Percentiles rank a stretch among this genome's conserved stretches.
phyloP scores from a whole-genome alignment of 331 rosid genomes.

The Dryas integrifolia region DNA sequence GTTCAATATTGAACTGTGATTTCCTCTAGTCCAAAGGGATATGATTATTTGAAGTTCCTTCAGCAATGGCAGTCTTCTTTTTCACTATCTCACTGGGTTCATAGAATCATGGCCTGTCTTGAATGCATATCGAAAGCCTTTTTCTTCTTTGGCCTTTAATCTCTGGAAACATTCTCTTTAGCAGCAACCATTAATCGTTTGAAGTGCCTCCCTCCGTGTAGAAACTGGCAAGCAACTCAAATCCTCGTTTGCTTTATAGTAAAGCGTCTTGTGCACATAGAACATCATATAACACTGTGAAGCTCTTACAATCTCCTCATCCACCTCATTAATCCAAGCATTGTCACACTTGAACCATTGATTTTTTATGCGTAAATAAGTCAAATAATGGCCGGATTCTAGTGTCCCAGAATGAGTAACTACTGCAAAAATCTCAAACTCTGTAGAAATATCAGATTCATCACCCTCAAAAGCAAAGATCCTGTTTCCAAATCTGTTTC shows the following conservation, averaged over 20 bases:
- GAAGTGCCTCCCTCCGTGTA: conserved; percentile 41
- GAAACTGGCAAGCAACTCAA: conserved; percentile 45
- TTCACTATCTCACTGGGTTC: background rate
- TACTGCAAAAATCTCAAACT: conserved; percentile 78
- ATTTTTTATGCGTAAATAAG: conserved; percentile 56
- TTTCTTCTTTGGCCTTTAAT: background rate
- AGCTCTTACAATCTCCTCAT: conserved; percentile 73
- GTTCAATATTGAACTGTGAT: background rate
- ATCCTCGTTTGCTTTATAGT: conserved; percentile 52
- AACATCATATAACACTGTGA: conserved; percentile 89
- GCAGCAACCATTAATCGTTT: conserved; percentile 57
- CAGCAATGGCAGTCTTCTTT: conserved; percentile 2
- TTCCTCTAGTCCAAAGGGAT: conserved; percentile 3
- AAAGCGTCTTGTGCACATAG: conserved; percentile 60
- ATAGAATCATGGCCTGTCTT: conserved; percentile 8
- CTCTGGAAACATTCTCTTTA: conserved; percentile 16
- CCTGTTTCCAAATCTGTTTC: conserved; percentile 80
- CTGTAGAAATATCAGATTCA: conserved; percentile 54
- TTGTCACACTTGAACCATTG: conserved; percentile 90
- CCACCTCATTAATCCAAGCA: conserved; percentile 89
- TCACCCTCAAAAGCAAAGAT: conserved; percentile 70
- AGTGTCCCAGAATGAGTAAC: conserved; percentile 82
- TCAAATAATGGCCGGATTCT: conserved; percentile 83
- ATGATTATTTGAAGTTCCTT: background rate
- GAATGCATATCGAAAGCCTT: background rate